Conservation (phyloP, 2,329 filamentous ascomycete genomes). For the Talaromyces sp. region DNA sequence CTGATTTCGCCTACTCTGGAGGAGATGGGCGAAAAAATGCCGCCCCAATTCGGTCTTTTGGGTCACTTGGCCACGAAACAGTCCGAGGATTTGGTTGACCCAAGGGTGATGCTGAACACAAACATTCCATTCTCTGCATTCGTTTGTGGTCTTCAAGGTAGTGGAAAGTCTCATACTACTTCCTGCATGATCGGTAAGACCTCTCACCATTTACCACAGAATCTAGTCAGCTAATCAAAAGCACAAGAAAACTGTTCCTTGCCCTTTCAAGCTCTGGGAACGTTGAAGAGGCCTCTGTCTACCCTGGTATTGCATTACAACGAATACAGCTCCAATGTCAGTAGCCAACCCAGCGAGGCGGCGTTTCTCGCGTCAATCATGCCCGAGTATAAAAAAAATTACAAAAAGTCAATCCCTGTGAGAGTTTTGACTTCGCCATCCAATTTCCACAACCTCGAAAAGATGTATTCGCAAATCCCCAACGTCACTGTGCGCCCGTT, state of each 20-base stretch:
- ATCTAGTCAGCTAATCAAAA: background rate
- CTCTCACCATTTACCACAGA: conserved; percentile 22
- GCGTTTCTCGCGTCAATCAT: conserved; percentile 21
- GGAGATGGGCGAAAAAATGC: conserved; percentile 10
- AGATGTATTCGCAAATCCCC: conserved; percentile 21
- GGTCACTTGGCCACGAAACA: conserved; percentile 10
- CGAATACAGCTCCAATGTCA: conserved; percentile 35
- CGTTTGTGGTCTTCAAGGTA: conserved; percentile 61
- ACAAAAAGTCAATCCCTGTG: conserved; percentile 14
- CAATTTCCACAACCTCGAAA: conserved; percentile 18
- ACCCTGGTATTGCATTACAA: conserved; percentile 57
- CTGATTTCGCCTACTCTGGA: conserved; percentile 10
- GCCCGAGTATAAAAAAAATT: conserved; percentile 10
- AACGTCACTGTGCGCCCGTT: conserved; percentile 18
- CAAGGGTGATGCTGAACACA: conserved; percentile 13
- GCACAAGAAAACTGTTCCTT: conserved; percentile 13
- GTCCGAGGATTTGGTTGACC: conserved; percentile 10
- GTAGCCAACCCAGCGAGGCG: conserved; percentile 49
- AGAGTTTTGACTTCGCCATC: conserved; percentile 21
- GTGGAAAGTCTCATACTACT: conserved; percentile 59
- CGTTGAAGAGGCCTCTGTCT: conserved; percentile 45
- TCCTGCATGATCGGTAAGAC: conserved; percentile 52
- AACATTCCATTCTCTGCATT: conserved; percentile 33
- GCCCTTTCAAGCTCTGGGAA: conserved; percentile 30
- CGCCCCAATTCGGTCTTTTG: conserved; percentile 11